A percentile compares a stretch with the other conserved stretches of the same genome.
Conservation (phyloP, 495 filamentous ascomycete genomes). For the Penicillium taxi region DNA sequence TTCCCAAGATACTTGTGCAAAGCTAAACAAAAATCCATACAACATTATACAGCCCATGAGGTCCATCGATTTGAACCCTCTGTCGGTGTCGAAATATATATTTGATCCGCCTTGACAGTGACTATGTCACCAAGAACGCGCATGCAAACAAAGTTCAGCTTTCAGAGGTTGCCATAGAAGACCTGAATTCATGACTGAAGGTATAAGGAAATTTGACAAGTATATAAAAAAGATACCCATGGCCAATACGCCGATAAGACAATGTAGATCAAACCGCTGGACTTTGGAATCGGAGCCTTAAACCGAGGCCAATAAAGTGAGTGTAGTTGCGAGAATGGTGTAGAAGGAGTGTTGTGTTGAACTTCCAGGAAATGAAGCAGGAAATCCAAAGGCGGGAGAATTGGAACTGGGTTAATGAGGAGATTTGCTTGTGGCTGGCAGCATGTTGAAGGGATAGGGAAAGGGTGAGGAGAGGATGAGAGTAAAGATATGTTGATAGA, state of each 20-base stretch:
- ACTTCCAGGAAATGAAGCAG: constrained; percentile 4
- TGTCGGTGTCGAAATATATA: constrained; percentile 14
- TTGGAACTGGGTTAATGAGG: too few relatives aligned
- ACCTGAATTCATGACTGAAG: too few relatives aligned
- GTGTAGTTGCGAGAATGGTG: constrained; percentile 9
- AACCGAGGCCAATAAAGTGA: constrained; percentile 13
- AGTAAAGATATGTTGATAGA: not conserved
- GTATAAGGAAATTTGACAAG: too few relatives aligned
- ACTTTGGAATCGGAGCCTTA: constrained; percentile 22
- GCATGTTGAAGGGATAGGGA: too few relatives aligned
- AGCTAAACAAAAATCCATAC: constrained; percentile 11
- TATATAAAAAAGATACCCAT: constrained; percentile 8
- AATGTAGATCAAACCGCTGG: constrained; percentile 21
- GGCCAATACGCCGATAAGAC: constrained; percentile 19
- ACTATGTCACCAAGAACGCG: too few relatives aligned
- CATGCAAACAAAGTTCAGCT: too few relatives aligned
- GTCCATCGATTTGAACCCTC: not conserved
- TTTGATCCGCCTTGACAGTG: constrained; percentile 10
- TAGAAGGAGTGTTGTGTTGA: constrained; percentile 19
- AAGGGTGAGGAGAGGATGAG: not conserved
- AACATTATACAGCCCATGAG: constrained; percentile 11
- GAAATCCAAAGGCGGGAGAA: constrained; percentile 13
- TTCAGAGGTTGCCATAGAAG: too few relatives aligned
- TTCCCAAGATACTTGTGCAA: constrained; percentile 14
- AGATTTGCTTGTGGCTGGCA: too few relatives aligned